Conservation (phyloP, 179 eudicot genomes). For the Monotropa hypopitys region DNA sequence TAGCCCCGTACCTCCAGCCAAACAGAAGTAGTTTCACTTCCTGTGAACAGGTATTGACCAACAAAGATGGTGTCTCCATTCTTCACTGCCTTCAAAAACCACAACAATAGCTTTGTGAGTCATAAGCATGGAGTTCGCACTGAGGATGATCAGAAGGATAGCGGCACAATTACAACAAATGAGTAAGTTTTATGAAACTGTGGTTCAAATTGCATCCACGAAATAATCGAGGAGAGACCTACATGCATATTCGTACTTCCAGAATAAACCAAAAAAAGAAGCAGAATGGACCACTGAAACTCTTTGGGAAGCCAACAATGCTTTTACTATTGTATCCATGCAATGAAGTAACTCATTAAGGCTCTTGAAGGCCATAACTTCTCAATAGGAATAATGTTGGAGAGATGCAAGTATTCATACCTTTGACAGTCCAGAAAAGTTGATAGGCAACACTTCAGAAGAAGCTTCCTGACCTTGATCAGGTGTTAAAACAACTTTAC, state of each 20-base stretch:
- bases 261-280: too few species aligned
- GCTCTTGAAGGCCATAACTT: too few species aligned
- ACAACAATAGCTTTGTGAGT: background rate
- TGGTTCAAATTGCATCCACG: too few species aligned
- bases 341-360: background rate
- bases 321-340: background rate
- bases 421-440: conserved; percentile 69
- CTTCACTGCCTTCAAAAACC: conserved; percentile 64
- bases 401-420: conserved; percentile 20
- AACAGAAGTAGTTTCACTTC: conserved; percentile 89
- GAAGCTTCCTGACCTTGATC: conserved; percentile 60
- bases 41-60: conserved; percentile 86
- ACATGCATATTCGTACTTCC: background rate
- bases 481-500: conserved; percentile 55
- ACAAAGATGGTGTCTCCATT: conserved; percentile 84
- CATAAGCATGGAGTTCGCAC: background rate
- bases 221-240: too few species aligned
- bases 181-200: too few species aligned
- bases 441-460: conserved; percentile 57
- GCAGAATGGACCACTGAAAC: too few species aligned
- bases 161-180: too few species aligned
- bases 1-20: conserved; percentile 78
- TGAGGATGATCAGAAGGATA: background rate
- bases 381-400: background rate
- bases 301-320: background rate